These are phyloP conservation scores for Cladophialophora yegresii DNA, from an alignment of 2,329 filamentous ascomycete genomes.

Conservation along the genomic window DNA sequence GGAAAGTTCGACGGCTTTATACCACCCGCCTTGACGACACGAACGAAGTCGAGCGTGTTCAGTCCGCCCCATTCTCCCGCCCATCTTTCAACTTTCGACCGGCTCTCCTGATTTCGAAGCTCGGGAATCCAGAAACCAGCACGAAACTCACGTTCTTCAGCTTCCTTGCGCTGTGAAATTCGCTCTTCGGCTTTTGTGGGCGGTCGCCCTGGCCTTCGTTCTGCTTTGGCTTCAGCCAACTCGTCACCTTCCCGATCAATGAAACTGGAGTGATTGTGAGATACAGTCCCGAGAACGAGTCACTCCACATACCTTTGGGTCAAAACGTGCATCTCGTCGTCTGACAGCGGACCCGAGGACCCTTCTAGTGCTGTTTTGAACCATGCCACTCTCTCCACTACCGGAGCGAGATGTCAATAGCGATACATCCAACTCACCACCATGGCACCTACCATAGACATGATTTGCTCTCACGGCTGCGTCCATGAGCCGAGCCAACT, in stretches of 20 bases:
- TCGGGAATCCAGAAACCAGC: constrained; percentile 82
- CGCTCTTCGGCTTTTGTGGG: constrained; percentile 75
- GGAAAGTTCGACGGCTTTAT: constrained; percentile 76
- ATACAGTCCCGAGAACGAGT: not conserved
- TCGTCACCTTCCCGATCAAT: constrained; percentile 43
- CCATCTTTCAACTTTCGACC: constrained; percentile 70
- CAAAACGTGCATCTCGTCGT: constrained; percentile 49
- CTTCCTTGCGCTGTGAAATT: constrained; percentile 68
- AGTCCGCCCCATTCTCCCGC: constrained; percentile 82
- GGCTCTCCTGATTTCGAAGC: constrained; percentile 66
- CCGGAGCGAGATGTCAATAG: constrained; percentile 12
- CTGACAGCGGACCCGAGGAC: constrained; percentile 41
- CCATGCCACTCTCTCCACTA: constrained; percentile 68
- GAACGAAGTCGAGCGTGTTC: constrained; percentile 73
- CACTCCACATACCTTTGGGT: constrained; percentile 59
- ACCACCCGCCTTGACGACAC: constrained; percentile 66
- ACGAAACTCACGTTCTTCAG: constrained; percentile 76
- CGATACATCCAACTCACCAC: not conserved
- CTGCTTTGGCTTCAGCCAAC: constrained; percentile 56
- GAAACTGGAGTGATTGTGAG: constrained; percentile 40
- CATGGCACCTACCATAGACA: constrained; percentile 62
- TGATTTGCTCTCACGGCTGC: constrained; percentile 72
- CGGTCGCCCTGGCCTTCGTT: constrained; percentile 78
- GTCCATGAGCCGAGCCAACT: constrained; percentile 71
- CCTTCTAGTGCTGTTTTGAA: constrained; percentile 66